These are phyloP conservation scores for Phytophthora meadii DNA, from an alignment of 352 stramenopile genomes.

Conservation along the genomic window DNA sequence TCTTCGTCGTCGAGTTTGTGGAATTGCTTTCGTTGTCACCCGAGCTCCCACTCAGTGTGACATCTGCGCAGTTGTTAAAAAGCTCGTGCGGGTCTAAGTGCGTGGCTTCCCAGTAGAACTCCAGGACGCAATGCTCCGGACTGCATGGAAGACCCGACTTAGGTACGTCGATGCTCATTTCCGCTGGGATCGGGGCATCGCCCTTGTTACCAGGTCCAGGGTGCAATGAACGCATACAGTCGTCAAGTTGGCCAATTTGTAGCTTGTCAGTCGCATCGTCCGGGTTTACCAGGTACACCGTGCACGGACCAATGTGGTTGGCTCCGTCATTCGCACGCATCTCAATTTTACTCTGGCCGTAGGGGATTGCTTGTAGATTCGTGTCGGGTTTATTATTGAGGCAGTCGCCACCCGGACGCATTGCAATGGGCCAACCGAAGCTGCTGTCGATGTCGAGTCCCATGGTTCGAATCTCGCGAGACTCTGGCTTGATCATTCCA, in stretches of 20 bases:
- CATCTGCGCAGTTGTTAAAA: conserved; percentile 54
- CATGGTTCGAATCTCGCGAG: conserved; percentile 51
- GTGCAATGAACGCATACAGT: conserved; percentile 55
- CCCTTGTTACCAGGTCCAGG: conserved; percentile 37
- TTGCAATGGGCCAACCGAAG: conserved; percentile 43
- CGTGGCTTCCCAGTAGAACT: conserved; percentile 42
- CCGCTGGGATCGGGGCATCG: conserved; percentile 35
- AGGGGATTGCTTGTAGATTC: no score
- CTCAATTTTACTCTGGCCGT: conserved; percentile 43
- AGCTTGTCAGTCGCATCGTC: conserved; percentile 36
- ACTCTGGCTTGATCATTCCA: conserved; percentile 41
- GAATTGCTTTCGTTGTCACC: conserved; percentile 15
- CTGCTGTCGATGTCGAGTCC: conserved; percentile 40
- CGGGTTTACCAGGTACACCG: conserved; percentile 44
- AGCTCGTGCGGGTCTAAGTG: conserved; percentile 40
- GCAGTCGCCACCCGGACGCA: conserved; percentile 45
- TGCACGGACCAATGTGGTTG: conserved; percentile 53
- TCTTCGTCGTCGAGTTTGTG: background rate
- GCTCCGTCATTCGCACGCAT: conserved; percentile 52
- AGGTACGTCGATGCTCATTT: conserved; percentile 46
- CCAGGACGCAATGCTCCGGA: conserved; percentile 38
- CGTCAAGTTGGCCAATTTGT: conserved; percentile 39
- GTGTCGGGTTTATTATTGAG: conserved; percentile 40
- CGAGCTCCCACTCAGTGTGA: conserved; percentile 28
- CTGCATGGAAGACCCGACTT: conserved; percentile 33